Percentiles rank a stretch among this genome's conserved stretches.
Conservation (phyloP, 2,329 filamentous ascomycete species). For the Colletotrichum kahawae region DNA sequence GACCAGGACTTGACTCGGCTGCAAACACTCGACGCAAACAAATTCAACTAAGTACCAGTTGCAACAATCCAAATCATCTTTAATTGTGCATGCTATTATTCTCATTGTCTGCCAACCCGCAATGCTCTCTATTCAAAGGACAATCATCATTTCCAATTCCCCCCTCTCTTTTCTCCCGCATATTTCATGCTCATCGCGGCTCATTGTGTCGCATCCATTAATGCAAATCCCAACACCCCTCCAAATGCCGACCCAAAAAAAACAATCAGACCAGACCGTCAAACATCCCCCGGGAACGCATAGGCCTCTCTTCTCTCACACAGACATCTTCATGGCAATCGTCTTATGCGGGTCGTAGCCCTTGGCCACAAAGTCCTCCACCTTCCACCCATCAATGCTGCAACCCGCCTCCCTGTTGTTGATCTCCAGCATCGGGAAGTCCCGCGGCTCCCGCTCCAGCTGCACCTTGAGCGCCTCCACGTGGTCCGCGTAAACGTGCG, state of each 20-base stretch:
- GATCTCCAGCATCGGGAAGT: constrained; percentile 83
- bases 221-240: constrained; percentile 12
- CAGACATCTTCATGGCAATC: constrained; percentile 99
- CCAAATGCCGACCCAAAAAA: constrained; percentile 12
- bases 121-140: not conserved
- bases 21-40: not conserved
- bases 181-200: constrained; percentile 9
- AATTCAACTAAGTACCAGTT: not conserved
- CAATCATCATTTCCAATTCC: not conserved
- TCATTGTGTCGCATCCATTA: constrained; percentile 6
- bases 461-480: constrained; percentile 85
- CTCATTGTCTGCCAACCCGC: not conserved
- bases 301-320: constrained; percentile 47
- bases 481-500: constrained; percentile 95
- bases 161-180: not conserved
- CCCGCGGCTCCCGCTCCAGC: constrained; percentile 77
- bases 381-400: constrained; percentile 87
- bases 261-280: not conserved
- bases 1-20: not conserved
- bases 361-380: constrained; percentile 85
- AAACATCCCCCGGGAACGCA: not conserved
- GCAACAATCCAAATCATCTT: not conserved
- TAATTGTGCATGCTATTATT: not conserved
- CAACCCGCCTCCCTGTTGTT: constrained; percentile 63
- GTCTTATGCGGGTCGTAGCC: constrained; percentile 90